These are phyloP conservation scores for Zopfochytrium polystomum DNA, from an alignment of 371 early-diverging fungal species.

Conservation along the genomic window DNA sequence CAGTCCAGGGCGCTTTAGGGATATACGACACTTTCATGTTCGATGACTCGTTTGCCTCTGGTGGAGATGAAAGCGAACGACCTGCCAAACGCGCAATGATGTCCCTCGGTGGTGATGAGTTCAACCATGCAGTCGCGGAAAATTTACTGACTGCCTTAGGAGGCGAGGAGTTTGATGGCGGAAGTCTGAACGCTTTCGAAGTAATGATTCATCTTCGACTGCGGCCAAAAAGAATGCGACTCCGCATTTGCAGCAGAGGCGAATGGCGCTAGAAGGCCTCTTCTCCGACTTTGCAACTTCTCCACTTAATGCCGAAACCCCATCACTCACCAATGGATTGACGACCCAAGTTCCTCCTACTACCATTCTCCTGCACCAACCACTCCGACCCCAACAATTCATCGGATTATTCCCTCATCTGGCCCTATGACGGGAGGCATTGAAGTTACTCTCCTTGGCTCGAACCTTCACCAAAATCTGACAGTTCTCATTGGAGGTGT, in stretches of 20 bases:
- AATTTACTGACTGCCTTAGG: not conserved
- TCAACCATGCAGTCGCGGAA: not conserved
- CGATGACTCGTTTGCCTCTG: not conserved
- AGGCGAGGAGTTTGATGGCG: too few relatives aligned
- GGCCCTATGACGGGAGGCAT: conserved; percentile 79
- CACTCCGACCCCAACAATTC: not conserved
- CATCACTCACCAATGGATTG: too few relatives aligned
- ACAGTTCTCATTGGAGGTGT: conserved; percentile 73
- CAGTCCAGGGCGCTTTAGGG: not conserved
- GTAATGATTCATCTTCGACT: too few relatives aligned
- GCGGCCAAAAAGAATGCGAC: too few relatives aligned
- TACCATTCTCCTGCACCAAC: too few relatives aligned
- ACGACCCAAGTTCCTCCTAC: too few relatives aligned
- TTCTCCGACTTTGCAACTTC: too few relatives aligned
- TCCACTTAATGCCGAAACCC: too few relatives aligned
- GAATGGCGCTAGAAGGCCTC: too few relatives aligned
- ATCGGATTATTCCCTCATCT: not conserved
- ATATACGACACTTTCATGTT: not conserved
- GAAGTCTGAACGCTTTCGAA: too few relatives aligned
- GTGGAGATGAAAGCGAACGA: not conserved
- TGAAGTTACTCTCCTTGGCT: conserved; percentile 72
- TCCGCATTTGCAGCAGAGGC: too few relatives aligned
- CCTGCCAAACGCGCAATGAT: not conserved
- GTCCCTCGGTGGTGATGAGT: not conserved
- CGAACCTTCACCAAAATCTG: conserved; percentile 66